Conservation (phyloP, 306 rosid species). For the Acacia acuminata region DNA sequence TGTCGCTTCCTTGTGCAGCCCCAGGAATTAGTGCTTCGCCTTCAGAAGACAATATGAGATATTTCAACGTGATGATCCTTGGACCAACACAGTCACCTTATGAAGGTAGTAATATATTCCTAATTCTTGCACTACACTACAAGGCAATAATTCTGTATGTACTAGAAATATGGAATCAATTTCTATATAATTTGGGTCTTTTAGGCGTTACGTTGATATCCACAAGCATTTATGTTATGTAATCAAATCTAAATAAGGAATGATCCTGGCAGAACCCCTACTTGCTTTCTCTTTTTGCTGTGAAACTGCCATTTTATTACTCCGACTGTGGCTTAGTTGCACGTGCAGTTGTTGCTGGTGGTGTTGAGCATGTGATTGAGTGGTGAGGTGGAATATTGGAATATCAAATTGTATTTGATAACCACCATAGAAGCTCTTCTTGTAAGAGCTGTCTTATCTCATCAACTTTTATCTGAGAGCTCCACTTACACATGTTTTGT, state of each 20-base stretch:
- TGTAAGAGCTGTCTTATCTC: not conserved
- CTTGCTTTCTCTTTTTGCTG: not conserved
- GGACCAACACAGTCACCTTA: constrained; percentile 96
- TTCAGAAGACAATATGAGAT: constrained; percentile 91
- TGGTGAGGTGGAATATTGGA: not conserved
- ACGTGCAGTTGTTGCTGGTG: not conserved
- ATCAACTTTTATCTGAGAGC: not conserved
- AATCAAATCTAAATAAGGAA: not conserved
- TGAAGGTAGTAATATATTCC: constrained; percentile 67
- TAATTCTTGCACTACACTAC: not conserved
- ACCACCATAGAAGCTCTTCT: not conserved
- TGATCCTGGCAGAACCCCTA: not conserved
- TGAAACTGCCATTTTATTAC: not conserved
- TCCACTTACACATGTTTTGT: not conserved
- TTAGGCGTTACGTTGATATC: not conserved
- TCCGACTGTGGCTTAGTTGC: not conserved
- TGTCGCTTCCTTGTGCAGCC: constrained; percentile 54
- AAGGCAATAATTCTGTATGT: not conserved
- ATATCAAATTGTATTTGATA: not conserved
- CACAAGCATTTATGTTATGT: not conserved
- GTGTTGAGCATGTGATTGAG: constrained; percentile 9
- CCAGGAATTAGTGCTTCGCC: constrained; percentile 98
- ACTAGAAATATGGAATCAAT: not conserved
- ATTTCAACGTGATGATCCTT: constrained; percentile 94
- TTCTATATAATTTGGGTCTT: constrained; percentile 1